A percentile compares a stretch with the other conserved stretches of the same genome.
These are phyloP conservation scores for Solanum aculeatissimum DNA, from an alignment of 305 asterid species.

Conservation along the genomic window DNA sequence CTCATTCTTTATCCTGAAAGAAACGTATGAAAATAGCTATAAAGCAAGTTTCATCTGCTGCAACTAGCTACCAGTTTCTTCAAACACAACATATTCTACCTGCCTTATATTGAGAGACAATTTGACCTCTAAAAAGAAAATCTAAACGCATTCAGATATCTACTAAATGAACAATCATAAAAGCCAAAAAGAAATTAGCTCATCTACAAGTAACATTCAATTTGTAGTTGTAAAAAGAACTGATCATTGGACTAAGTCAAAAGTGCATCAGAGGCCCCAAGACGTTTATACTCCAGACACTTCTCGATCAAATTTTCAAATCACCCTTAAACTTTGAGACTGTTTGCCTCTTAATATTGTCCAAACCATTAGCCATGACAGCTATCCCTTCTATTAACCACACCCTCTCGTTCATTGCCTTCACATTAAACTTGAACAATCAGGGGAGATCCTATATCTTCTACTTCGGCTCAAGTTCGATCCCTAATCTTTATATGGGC, in stretches of 20 bases:
- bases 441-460: neutral
- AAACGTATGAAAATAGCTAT: neutral
- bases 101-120: neutral
- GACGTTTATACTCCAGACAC: neutral
- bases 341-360: neutral
- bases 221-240: neutral
- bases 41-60: neutral
- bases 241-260: neutral
- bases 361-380: neutral
- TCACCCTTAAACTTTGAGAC: neutral
- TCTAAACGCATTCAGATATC: neutral
- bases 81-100: neutral
- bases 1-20: constrained; percentile 14
- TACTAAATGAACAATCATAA: neutral
- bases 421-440: neutral
- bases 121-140: neutral
- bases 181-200: neutral
- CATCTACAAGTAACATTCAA: neutral
- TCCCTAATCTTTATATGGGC: neutral
- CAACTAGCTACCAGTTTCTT: neutral
- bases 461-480: neutral
- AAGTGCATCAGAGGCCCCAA: neutral
- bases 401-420: neutral
- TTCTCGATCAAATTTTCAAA: neutral
- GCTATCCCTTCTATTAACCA: neutral